Conservation (phyloP, 2,329 filamentous ascomycete genomes). For the Teratosphaeria viscida region DNA sequence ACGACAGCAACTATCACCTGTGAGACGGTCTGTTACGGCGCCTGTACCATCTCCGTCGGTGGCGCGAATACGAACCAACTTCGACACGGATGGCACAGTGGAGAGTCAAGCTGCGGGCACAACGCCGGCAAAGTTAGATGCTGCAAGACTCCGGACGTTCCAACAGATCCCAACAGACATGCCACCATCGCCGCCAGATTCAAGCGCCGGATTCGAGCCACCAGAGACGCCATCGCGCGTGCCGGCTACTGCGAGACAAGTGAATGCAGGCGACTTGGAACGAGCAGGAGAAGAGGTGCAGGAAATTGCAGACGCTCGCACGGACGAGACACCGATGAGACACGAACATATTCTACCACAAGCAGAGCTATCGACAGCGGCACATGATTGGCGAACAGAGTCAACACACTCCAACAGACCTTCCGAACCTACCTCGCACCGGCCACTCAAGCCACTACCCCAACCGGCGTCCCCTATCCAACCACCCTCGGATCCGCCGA, state of each 20-base stretch:
- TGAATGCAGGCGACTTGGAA: background rate
- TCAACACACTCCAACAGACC: background rate
- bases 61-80: slow-evolving; percentile 23
- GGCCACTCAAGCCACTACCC: background rate
- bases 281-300: background rate
- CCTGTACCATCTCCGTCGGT: slow-evolving; percentile 35
- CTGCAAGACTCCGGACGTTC: slow-evolving; percentile 10
- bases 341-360: background rate
- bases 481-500: background rate
- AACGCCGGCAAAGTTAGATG: slow-evolving; percentile 1
- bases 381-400: background rate
- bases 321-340: background rate
- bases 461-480: background rate
- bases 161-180: slow-evolving; percentile 24
- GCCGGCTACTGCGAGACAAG: background rate
- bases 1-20: slow-evolving; percentile 9
- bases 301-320: background rate
- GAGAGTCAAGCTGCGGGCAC: slow-evolving; percentile 3
- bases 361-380: background rate
- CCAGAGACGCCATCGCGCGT: background rate
- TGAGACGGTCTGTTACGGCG: slow-evolving; percentile 24
- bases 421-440: background rate
- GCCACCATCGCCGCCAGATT: slow-evolving; percentile 26
- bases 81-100: slow-evolving; percentile 18
- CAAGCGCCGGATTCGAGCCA: slow-evolving; percentile 16